These are phyloP conservation scores for Taphrina communis DNA, from an alignment of 1,139 yeast genomes.

Conservation along the genomic window DNA sequence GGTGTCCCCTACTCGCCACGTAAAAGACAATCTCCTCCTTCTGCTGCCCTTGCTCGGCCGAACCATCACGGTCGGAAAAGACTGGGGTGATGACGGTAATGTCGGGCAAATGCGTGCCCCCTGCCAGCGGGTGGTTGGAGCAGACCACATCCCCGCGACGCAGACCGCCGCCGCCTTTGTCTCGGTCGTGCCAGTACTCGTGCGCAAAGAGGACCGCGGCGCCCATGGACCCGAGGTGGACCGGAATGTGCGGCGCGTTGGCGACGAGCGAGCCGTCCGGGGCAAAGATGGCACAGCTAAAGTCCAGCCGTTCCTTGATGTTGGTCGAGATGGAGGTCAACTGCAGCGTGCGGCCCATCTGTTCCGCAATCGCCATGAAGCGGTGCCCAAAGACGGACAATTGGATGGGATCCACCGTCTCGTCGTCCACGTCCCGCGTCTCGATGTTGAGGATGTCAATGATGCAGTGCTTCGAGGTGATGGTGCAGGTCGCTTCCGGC, in stretches of 20 bases:
- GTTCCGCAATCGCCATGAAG: slow-evolving; percentile 81
- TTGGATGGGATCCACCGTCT: slow-evolving; percentile 64
- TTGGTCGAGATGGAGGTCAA: slow-evolving; percentile 76
- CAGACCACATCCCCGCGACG: slow-evolving; percentile 71
- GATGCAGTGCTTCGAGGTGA: slow-evolving; percentile 67
- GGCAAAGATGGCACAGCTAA: slow-evolving; percentile 77
- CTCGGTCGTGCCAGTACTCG: slow-evolving; percentile 60
- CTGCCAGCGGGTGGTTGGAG: slow-evolving; percentile 72
- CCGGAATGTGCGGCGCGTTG: slow-evolving; percentile 81
- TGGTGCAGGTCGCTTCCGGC: slow-evolving; percentile 68
- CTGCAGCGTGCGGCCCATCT: slow-evolving; percentile 75
- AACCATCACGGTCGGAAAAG: slow-evolving; percentile 59
- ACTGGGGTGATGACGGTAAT: slow-evolving; percentile 82
- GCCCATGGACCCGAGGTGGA: slow-evolving; percentile 80
- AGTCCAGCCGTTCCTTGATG: slow-evolving; percentile 75
- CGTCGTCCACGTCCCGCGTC: slow-evolving; percentile 48
- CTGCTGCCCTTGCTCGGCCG: slow-evolving; percentile 43
- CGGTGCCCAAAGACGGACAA: slow-evolving; percentile 75
- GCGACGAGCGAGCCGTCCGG: slow-evolving; percentile 71
- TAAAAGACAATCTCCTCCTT: slow-evolving; percentile 58
- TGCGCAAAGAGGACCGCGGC: slow-evolving; percentile 70
- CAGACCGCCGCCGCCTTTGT: slow-evolving; percentile 47
- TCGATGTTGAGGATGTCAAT: slow-evolving; percentile 52
- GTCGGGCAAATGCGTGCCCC: slow-evolving; percentile 72
- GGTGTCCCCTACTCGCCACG: slow-evolving; percentile 72